Evolutionary conservation across 768 basidiomycete species (phyloP).

Genomic region (Leucocoprinus sp.): DNA sequence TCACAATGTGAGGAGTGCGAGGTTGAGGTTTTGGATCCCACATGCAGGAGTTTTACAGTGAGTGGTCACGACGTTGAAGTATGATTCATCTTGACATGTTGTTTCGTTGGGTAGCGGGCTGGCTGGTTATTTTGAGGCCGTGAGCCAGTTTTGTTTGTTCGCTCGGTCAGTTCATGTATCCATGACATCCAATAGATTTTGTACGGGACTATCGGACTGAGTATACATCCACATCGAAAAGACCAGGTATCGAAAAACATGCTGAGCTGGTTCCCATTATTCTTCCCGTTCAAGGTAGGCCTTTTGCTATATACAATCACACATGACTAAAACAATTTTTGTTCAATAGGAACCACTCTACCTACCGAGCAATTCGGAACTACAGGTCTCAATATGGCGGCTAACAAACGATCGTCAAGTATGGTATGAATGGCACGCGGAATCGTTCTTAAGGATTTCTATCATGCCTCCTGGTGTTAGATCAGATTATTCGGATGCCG

Average conservation of each 20-base stretch:
- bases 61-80: slow-evolving; percentile 14
- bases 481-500: slow-evolving; percentile 13
- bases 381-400: slow-evolving; percentile 92
- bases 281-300: slow-evolving; percentile 85
- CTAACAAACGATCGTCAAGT: slow-evolving; percentile 82
- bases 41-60: slow-evolving; percentile 87
- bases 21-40: slow-evolving; percentile 85
- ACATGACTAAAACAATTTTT: slow-evolving; percentile 8
- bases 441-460: slow-evolving; percentile 74
- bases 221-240: slow-evolving; percentile 88
- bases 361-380: slow-evolving; percentile 84
- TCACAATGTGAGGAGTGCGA: slow-evolving; percentile 87
- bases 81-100: not conserved
- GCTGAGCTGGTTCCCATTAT: slow-evolving; percentile 98
- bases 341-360: slow-evolving; percentile 77
- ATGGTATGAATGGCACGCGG: slow-evolving; percentile 99
- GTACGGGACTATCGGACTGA: slow-evolving; percentile 84
- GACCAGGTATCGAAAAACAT: slow-evolving; percentile 88
- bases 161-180: not conserved
- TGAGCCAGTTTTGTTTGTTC: slow-evolving; percentile 19
- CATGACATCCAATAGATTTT: slow-evolving; percentile 35
- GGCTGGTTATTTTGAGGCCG: slow-evolving; percentile 95
- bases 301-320: not conserved
- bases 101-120: slow-evolving; percentile 45
- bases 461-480: slow-evolving; percentile 21